Base-by-base conservation (phyloP, 768 basidiomycete species). In the Lenzites betulinus region DNA sequence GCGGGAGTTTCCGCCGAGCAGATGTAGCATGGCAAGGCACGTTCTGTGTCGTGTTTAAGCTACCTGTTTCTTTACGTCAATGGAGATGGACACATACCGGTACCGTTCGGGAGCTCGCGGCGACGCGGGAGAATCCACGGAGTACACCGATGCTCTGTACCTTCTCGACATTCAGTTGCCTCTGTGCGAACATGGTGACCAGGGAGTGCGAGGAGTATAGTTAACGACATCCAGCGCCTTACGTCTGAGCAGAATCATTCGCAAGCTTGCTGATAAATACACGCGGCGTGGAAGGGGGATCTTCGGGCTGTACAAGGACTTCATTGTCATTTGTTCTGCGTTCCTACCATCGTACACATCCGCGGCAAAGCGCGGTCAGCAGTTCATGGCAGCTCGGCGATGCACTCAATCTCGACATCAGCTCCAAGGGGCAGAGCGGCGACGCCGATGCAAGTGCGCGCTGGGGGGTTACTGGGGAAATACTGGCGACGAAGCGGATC, bases 391-490 rank as follows among this genome's bases (percentile, higher is more conserved):
- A 72, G 61, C 57, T 80, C 81, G 13, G 84, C 86, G 28, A 84
- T 75, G 64, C 83, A 86, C 62, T 87, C 86, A 35, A 87, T 80
- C 76, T 88, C 86, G 30, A 88, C 77, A 56, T 78, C 79, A 8
- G 81, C 82, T 16, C 81, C 79, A 56, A 81, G 43, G 1, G 86
- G 83, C 39, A 88, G 77, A 8, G 74, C 68, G 2, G 76, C 78
- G 13, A 86, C 85, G 7, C 83, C 84, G 18, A 88, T 70, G 67
- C 84, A 85, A 23, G 85, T 86, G 43, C 85, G 76, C 6, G 84
- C 83, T 15, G 84, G 86, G 60, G 82, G 72, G 22, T 70, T 75
- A 52, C 69, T 69, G 22, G 75, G 68, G 59, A 85, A 84, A 66
- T 81, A 84, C 84, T 86, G 58, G 23, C 20, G 20, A 39, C 22